Conservation (phyloP, 495 filamentous ascomycete genomes). For the Daldinia childiae region DNA sequence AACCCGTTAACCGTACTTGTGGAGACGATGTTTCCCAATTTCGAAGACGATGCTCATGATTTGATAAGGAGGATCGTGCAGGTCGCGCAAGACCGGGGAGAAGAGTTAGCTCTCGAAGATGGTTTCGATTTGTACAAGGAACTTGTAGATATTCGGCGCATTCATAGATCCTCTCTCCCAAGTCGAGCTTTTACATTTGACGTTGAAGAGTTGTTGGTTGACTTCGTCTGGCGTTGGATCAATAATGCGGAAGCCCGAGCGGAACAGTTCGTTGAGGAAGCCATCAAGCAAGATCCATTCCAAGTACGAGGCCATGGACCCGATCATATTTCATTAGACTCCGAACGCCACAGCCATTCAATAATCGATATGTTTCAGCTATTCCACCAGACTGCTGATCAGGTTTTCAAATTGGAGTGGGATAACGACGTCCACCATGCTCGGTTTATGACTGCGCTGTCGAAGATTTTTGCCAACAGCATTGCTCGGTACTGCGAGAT, state of each 20-base stretch:
- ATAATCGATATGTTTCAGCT: conserved; percentile 93
- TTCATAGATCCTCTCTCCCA: conserved; percentile 77
- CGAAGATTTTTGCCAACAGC: conserved; percentile 84
- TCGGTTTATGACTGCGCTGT: conserved; percentile 95
- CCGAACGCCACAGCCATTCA: conserved; percentile 90
- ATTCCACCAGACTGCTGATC: conserved; percentile 89
- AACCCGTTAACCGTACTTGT: conserved; percentile 84
- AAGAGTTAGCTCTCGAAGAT: conserved; percentile 85
- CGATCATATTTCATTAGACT: conserved; percentile 72
- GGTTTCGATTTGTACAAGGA: conserved; percentile 94
- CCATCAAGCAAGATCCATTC: conserved; percentile 88
- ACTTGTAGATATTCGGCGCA: conserved; percentile 80
- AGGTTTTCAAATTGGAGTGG: conserved; percentile 87
- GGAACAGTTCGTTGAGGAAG: conserved; percentile 85
- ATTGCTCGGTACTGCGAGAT: conserved; percentile 92
- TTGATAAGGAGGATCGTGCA: conserved; percentile 83
- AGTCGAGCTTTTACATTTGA: conserved; percentile 77
- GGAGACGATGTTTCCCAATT: conserved; percentile 84
- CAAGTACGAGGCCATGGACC: conserved; percentile 68
- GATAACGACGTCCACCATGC: conserved; percentile 92
- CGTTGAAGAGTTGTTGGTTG: conserved; percentile 83
- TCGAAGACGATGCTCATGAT: conserved; percentile 85
- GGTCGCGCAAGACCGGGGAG: conserved; percentile 68
- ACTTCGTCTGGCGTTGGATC: conserved; percentile 97
- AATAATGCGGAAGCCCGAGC: conserved; percentile 79